Base-by-base conservation (phyloP, 352 stramenopile genomes). In the Halophytophthora polymorphica region DNA sequence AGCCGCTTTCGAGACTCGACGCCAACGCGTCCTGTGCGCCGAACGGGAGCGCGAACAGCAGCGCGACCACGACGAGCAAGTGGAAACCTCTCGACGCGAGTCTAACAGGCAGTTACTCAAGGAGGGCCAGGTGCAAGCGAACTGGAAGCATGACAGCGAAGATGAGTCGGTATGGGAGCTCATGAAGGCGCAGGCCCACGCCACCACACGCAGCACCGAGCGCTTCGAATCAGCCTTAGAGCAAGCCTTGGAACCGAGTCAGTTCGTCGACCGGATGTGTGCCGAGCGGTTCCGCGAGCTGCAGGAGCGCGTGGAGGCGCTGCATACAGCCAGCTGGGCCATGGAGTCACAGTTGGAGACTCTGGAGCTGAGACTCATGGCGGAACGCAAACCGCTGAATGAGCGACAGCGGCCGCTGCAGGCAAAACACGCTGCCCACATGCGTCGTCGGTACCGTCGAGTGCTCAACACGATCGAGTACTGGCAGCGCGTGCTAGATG, bases 401-500 rank as follows among this genome's bases (percentile, higher is more conserved):
- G 23, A 15, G 12, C 21, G 15, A n/a, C 46, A 64, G 45, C 59
- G 56, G 17, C 39, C 50, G 7, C 51, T 77, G 13, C 69, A 79
- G 48, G 64, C 62, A 3, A 77, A 76, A 45, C 67, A 72, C 23
- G 68, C 58, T 13, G 64, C 37, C 17, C 69, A 64, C 19, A 53
- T 76, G 35, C 68, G 71, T n/a, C 52, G 58, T 13, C 45, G 38
- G 13, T 50, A 68, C 2, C 54, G 65, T 23, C 36, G 63, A 18
- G 46, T 71, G 38, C 28, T 72, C 0, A 44, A 44, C 6, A 54
- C 34, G 3, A 44, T 63, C 23, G 25, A 58, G 21, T 65, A 51
- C 3, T 80, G 67, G 67, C 54, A 73, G 28, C 42, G 47, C 11
- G 53, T 61, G 21, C n/a, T 75, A 25, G 61, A 70, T 18, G 48